Conservation (phyloP, 345 rosid genomes). For the Gossypium longicalyx region DNA sequence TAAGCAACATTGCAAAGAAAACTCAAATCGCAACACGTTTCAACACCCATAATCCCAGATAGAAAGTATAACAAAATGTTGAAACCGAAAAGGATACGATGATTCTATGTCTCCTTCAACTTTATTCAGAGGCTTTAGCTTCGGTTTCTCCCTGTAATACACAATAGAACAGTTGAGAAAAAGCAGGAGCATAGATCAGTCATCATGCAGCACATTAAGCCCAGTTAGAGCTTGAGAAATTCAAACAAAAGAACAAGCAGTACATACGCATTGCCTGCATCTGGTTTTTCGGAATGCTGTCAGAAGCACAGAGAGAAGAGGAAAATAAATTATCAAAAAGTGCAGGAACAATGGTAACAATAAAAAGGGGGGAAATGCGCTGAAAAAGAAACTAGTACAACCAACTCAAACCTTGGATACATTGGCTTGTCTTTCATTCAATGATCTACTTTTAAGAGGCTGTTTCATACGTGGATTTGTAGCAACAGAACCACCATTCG, state of each 20-base stretch:
- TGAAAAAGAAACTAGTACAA: not conserved
- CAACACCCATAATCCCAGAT: not conserved
- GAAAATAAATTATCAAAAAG: conserved; percentile 29
- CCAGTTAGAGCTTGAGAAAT: not conserved
- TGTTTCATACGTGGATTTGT: conserved; percentile 38
- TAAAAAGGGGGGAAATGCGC: not conserved
- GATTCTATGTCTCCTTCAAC: conserved; percentile 60
- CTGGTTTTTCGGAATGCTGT: conserved; percentile 60
- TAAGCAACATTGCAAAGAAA: not conserved
- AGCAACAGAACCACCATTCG: conserved; percentile 51
- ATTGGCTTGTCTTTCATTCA: conserved; percentile 44
- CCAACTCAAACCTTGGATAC: conserved; percentile 42
- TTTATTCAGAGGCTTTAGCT: conserved; percentile 42
- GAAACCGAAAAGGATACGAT: conserved; percentile 57
- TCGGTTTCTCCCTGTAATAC: conserved; percentile 58
- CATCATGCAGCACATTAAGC: not conserved
- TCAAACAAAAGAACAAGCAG: conserved; percentile 13
- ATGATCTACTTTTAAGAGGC: conserved; percentile 48
- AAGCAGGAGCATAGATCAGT: not conserved
- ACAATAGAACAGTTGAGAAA: conserved; percentile 27
- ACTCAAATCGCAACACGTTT: not conserved
- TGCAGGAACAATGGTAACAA: not conserved
- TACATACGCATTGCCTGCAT: conserved; percentile 50
- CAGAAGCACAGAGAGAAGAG: conserved; percentile 22
- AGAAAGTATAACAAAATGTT: conserved; percentile 14